A percentile compares a stretch with the other conserved stretches of the same genome.
These are phyloP conservation scores for Mycena metata DNA, from an alignment of 768 basidiomycete genomes.

Conservation along the genomic window DNA sequence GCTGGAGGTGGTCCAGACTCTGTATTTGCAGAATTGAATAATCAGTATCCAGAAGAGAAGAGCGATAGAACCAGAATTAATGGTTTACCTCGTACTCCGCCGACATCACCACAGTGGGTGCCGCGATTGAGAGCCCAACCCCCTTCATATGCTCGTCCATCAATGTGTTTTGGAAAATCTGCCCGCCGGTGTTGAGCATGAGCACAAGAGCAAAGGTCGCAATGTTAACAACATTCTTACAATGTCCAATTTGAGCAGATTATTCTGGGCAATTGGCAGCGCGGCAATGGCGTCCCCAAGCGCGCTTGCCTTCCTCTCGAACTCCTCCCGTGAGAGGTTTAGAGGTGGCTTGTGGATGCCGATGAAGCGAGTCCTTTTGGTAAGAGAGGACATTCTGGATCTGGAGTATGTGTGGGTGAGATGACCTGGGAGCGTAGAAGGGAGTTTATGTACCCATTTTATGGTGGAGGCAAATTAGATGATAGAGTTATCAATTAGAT, in stretches of 20 bases:
- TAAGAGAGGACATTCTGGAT: slow-evolving; percentile 22
- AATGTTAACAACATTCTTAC: slow-evolving; percentile 21
- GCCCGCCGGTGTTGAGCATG: background rate
- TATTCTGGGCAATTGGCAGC: slow-evolving; percentile 29
- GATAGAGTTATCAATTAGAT: slow-evolving; percentile 5
- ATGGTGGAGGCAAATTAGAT: slow-evolving; percentile 8
- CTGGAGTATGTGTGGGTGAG: slow-evolving; percentile 14
- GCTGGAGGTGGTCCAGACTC: slow-evolving; percentile 28
- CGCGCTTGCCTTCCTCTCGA: slow-evolving; percentile 21
- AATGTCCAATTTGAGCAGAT: slow-evolving; percentile 32
- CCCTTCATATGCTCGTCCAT: slow-evolving; percentile 23
- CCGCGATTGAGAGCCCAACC: slow-evolving; percentile 24
- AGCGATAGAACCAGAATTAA: slow-evolving; percentile 5
- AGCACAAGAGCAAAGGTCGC: background rate
- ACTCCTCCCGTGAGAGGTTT: slow-evolving; percentile 25
- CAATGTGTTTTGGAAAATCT: slow-evolving; percentile 28
- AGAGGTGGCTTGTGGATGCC: slow-evolving; percentile 28
- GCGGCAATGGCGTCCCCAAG: slow-evolving; percentile 31
- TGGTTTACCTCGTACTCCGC: slow-evolving; percentile 29
- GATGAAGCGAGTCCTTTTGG: slow-evolving; percentile 21
- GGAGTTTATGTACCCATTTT: slow-evolving; percentile 15
- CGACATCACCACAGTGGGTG: slow-evolving; percentile 30
- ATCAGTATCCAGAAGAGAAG: slow-evolving; percentile 2
- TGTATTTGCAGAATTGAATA: slow-evolving; percentile 18
- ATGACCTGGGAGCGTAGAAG: slow-evolving; percentile 2